Conservation (phyloP, 176 grass and related monocot genomes). For the Triticum turgidum region DNA sequence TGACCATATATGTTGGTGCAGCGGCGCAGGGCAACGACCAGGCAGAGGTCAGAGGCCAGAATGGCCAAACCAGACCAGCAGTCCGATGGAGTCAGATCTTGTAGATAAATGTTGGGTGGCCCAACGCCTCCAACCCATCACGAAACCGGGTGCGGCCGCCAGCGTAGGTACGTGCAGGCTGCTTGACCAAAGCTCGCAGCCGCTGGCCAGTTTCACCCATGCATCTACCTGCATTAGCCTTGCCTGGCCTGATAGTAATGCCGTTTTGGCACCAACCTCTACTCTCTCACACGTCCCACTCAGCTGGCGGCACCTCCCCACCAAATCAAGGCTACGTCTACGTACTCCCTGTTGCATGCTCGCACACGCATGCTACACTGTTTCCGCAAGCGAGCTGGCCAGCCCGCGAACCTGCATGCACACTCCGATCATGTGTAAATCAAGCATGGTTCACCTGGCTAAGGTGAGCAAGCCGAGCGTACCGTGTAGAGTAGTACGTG, state of each 20-base stretch:
- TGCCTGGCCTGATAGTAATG: neutral
- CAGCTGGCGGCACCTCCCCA: neutral
- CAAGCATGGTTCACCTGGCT: no score
- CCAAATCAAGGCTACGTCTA: neutral
- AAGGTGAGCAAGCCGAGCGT: neutral
- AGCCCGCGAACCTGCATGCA: no score
- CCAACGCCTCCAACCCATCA: slow-evolving; percentile 17
- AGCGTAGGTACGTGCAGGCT: neutral
- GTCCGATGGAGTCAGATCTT: neutral
- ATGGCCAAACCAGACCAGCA: neutral
- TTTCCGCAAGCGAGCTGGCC: neutral
- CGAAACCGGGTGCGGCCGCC: neutral
- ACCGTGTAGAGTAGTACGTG: neutral
- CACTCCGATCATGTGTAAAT: no score
- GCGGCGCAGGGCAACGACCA: neutral
- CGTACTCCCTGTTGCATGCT: no score
- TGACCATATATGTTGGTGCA: no score
- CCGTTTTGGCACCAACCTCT: neutral
- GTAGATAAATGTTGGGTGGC: slow-evolving; percentile 18
- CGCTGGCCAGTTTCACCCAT: no score
- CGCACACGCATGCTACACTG: neutral
- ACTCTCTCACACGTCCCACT: neutral
- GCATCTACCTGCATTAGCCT: no score
- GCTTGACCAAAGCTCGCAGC: neutral
- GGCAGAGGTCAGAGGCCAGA: neutral